A percentile compares a stretch with the other conserved stretches of the same genome.
Conservation (phyloP, 2,329 filamentous ascomycete species). For the Mycosphaerella arachidis region DNA sequence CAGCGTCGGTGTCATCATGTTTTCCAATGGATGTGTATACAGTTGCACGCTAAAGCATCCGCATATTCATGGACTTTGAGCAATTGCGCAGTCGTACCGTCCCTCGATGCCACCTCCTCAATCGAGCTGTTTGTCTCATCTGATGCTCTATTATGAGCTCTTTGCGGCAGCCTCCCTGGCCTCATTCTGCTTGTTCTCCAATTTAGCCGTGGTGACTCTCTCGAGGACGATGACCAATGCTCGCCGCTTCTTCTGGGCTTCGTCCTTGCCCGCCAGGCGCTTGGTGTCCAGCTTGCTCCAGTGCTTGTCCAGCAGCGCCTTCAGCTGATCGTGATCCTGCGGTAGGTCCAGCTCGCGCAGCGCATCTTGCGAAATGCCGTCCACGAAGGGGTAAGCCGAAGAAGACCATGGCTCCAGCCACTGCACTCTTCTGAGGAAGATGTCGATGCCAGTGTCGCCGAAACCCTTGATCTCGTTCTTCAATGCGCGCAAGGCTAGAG, state of each 20-base stretch:
- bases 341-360: slow-evolving; percentile 37
- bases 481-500: slow-evolving; percentile 30
- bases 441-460: slow-evolving; percentile 39
- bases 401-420: slow-evolving; percentile 34
- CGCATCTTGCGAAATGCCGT: slow-evolving; percentile 33
- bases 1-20: neutral
- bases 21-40: neutral
- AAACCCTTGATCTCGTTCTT: slow-evolving; percentile 39
- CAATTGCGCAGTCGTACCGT: neutral
- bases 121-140: neutral
- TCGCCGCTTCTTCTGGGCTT: slow-evolving; percentile 34
- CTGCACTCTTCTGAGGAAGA: slow-evolving; percentile 42
- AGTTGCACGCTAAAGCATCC: neutral
- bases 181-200: slow-evolving; percentile 34
- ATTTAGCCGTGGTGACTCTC: slow-evolving; percentile 35
- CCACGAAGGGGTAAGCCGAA: slow-evolving; percentile 37
- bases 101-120: neutral
- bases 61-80: neutral
- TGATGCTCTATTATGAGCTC: neutral
- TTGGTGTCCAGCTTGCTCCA: slow-evolving; percentile 35
- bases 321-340: slow-evolving; percentile 33
- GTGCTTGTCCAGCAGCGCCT: slow-evolving; percentile 32
- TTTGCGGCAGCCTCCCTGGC: slow-evolving; percentile 1
- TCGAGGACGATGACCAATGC: slow-evolving; percentile 40
- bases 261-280: slow-evolving; percentile 30